Base-by-base conservation (phyloP, 1,284 basidiomycete species). In the Cronartium quercuum region DNA sequence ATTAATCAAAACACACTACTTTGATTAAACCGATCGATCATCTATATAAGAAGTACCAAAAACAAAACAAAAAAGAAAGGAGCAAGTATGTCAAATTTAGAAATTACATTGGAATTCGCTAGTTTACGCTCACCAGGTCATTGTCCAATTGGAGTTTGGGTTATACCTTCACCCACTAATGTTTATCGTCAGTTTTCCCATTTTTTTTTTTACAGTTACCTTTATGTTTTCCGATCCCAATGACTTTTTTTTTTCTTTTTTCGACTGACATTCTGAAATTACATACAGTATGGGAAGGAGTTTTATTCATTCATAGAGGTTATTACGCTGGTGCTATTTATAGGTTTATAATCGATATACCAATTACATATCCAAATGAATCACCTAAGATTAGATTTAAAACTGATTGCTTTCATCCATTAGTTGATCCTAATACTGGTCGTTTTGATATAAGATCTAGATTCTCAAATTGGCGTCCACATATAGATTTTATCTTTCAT, bases 101-200 rank as follows among this genome's bases (percentile, higher is more conserved):
- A 73, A 57, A 65, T 73, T 40, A 41, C 47, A 21, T 41, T 73
- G 40, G 71, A 75, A 75, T 75, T 60, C n/a, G 38, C 51, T 15
- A 66, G 64, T 35, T 38, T 75, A 18, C 38, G 71, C 42, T 44
- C 67, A 35, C 64, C 64, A 7, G 71, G 71, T 21, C 71, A 75
- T 67, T 75, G 71, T 62, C 71, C 71, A 38, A 40, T 75, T 34
- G 71, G 71, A 3, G 65, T 75, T 21, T 75, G 71, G 71, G 64
- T 75, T 18, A 75, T 75, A n/a, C 71, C 71, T 44, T 73, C 62
- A 42, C 63, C 70, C 2, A 63, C 63, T 40, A 55, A 73, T 35
- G 60, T 73, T 5, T 63, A 73, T 55, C 40, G 70, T 73, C 44
- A 40, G 63, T 57, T 38, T 38, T 21, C 29, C 40, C 40, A 65